Percentiles rank a stretch among this genome's conserved stretches.
Evolutionary conservation across 2,329 filamentous ascomycete species (phyloP).

Genomic region (Pseudogymnoascus sp.): DNA sequence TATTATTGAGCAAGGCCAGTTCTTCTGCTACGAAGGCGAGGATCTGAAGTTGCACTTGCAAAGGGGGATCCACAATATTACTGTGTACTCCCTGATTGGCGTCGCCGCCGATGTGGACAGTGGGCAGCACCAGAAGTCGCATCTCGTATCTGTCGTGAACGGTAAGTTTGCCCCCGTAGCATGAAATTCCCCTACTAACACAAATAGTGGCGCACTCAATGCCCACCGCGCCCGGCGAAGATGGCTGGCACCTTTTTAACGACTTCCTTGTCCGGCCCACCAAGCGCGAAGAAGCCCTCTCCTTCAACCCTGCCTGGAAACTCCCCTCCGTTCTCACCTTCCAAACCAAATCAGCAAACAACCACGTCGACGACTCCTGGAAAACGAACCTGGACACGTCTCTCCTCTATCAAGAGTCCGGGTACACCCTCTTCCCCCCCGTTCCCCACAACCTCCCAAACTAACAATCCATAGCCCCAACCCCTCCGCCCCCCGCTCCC

Average conservation of each 20-base stretch:
- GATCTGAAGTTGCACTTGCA: constrained; percentile 76
- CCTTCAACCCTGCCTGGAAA: constrained; percentile 90
- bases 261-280: constrained; percentile 87
- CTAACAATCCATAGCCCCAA: not conserved
- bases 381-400: constrained; percentile 76
- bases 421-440: constrained; percentile 30
- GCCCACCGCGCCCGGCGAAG: constrained; percentile 47
- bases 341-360: constrained; percentile 72
- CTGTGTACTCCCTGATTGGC: constrained; percentile 85
- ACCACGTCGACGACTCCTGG: constrained; percentile 80
- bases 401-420: constrained; percentile 67
- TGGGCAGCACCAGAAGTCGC: constrained; percentile 75
- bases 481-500: constrained; percentile 29
- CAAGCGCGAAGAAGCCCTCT: constrained; percentile 72
- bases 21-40: constrained; percentile 90
- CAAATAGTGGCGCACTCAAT: constrained; percentile 57
- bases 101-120: constrained; percentile 85
- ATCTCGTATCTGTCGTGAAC: constrained; percentile 87
- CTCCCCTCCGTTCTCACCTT: constrained; percentile 80
- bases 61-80: constrained; percentile 69
- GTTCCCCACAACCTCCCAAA: too few relatives aligned
- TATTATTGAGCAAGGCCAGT: constrained; percentile 70
- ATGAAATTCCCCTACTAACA: constrained; percentile 12
- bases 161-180: constrained; percentile 39
- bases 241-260: constrained; percentile 93